A percentile compares a stretch with the other conserved stretches of the same genome.
Evolutionary conservation across 202 grass and related monocot species (phyloP).

Genomic region (Sporobolus alterniflorus): DNA sequence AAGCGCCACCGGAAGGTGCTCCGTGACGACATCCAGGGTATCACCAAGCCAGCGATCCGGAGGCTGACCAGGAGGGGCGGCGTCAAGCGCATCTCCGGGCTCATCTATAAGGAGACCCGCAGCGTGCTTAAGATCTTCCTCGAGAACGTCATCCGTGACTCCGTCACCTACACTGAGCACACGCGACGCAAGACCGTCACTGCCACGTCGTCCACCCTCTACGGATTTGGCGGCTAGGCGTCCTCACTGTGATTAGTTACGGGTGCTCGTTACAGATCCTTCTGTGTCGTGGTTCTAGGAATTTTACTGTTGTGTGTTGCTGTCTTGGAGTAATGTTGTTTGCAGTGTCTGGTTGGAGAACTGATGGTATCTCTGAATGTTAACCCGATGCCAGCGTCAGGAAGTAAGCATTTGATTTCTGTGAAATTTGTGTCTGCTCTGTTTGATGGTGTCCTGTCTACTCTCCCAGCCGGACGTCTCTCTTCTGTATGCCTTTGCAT

Average conservation of each 20-base stretch:
- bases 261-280: neutral
- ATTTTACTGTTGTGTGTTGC: neutral
- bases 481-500: no score
- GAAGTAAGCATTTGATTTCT: neutral
- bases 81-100: conserved; percentile 78
- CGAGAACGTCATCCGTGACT: conserved; percentile 93
- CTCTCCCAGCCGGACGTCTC: no score
- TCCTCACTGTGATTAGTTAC: no score
- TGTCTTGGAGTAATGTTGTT: neutral
- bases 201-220: conserved; percentile 37
- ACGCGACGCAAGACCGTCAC: conserved; percentile 84
- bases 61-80: conserved; percentile 54
- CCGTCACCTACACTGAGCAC: conserved; percentile 95
- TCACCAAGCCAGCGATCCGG: conserved; percentile 78
- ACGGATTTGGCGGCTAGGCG: no score
- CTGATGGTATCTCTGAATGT: neutral
- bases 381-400: neutral
- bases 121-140: conserved; percentile 94
- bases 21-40: conserved; percentile 76
- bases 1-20: conserved; percentile 92
- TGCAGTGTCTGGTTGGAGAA: neutral
- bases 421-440: no score
- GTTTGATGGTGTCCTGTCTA: no score
- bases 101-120: conserved; percentile 88
- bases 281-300: neutral